A percentile compares a stretch with the other conserved stretches of the same genome.
These are phyloP conservation scores for Lachancea sp. DNA, from an alignment of 805 yeast species.

Conservation along the genomic window DNA sequence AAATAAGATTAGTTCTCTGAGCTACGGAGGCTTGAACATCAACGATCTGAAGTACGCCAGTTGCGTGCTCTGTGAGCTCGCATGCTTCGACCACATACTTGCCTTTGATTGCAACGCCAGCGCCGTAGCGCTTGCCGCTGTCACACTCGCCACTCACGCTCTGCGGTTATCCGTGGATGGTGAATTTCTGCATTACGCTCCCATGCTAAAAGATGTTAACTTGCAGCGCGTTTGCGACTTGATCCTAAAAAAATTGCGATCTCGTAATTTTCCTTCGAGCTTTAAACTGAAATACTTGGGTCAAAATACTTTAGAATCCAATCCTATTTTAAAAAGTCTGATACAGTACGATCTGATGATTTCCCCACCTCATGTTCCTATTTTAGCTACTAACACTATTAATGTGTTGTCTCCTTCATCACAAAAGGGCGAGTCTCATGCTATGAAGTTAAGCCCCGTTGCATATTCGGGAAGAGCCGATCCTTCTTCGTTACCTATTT, in stretches of 20 bases:
- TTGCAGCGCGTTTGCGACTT: conserved; percentile 18
- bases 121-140: conserved; percentile 47
- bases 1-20: conserved; percentile 11
- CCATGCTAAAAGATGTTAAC: conserved; percentile 41
- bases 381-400: neutral
- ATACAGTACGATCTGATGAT: conserved; percentile 5
- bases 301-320: conserved; percentile 7
- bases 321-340: conserved; percentile 7
- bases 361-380: neutral
- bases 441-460: neutral
- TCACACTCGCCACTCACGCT: conserved; percentile 39
- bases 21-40: conserved; percentile 29
- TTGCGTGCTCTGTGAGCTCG: conserved; percentile 57
- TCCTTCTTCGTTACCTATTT: neutral
- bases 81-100: conserved; percentile 55
- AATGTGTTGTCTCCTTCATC: neutral
- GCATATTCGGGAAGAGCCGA: neutral
- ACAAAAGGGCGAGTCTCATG: neutral
- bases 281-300: conserved; percentile 28
- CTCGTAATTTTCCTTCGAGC: conserved; percentile 25
- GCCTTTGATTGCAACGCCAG: conserved; percentile 44
- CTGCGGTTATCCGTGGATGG: conserved; percentile 32
- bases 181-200: conserved; percentile 35
- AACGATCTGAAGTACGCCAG: conserved; percentile 51
- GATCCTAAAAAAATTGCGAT: conserved; percentile 3